phyloP scores from a whole-genome alignment of 2,329 filamentous ascomycete species.

The Diaporthe batatas region DNA sequence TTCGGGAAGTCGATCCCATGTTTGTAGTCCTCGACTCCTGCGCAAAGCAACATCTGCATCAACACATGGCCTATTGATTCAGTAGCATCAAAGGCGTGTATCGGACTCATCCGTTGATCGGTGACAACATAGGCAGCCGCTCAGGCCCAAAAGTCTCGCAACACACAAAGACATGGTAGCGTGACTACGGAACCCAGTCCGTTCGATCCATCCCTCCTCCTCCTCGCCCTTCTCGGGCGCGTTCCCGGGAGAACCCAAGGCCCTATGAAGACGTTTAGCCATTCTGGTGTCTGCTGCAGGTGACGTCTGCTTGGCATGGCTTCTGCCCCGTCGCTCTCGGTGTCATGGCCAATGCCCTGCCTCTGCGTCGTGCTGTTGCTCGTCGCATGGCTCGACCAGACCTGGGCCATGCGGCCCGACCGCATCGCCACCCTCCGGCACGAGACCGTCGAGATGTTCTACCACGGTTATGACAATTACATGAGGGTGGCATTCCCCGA shows the following conservation, averaged over 20 bases:
- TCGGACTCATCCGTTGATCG: background rate
- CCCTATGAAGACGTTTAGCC: constrained; percentile 38
- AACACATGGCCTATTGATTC: background rate
- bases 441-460: constrained; percentile 85
- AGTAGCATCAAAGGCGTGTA: background rate
- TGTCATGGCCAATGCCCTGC: constrained; percentile 32
- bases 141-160: background rate
- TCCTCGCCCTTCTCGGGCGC: constrained; percentile 27
- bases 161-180: constrained; percentile 10
- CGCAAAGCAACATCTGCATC: background rate
- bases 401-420: constrained; percentile 66
- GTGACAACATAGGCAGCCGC: background rate
- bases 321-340: constrained; percentile 24
- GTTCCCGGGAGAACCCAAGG: constrained; percentile 16
- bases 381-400: constrained; percentile 56
- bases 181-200: constrained; percentile 5
- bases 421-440: constrained; percentile 68
- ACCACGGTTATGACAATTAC: constrained; percentile 97
- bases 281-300: constrained; percentile 49
- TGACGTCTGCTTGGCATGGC: constrained; percentile 56
- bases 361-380: constrained; percentile 49
- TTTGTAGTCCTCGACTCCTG: background rate
- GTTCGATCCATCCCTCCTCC: constrained; percentile 11
- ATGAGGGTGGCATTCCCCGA: constrained; percentile 95
- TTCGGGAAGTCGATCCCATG: constrained; percentile 16